Evolutionary conservation across 176 grass and related monocot genomes (phyloP), one percentile per base, ranked within the genome.

Genomic region (Saccharum officinarum): DNA sequence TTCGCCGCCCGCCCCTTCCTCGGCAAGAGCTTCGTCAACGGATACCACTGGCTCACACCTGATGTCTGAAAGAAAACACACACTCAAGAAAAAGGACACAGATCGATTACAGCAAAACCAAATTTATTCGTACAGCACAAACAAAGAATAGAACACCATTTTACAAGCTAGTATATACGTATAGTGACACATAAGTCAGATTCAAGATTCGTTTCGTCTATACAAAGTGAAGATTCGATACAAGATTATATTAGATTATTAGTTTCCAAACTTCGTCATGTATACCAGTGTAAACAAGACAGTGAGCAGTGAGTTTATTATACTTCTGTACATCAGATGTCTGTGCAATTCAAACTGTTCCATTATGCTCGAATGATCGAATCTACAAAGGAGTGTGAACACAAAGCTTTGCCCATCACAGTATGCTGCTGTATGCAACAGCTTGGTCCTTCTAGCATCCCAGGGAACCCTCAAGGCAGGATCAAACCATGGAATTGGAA

Each of bases 11-110:
- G 89, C 10, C 96, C 93, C 0, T 98, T 98, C 76, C 91, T 98
- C 0, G 93, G 83, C 69, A 95, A 98, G 83, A 86, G 93, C 87
- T 98, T 98, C 64, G 93, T 98, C 81, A 98, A 98, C 26, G 96
- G 96, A 79, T 95, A 91, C 36, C 96, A 98, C 65, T 98, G 96
- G 96, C 93, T 98, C 41, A 79, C 93, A 5, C 86, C 86, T 18
- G 96, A 98, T 75, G 77, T 89, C 80, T 95, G 82, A 94, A 73
- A 41, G 7, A 11, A 67, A 23, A 60, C 8, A 60, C 77, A 10
- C 45, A 10, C 17, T 12, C 40, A 7, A 44, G 6, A 61, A 6
- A 31, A 20, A 40, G 2, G 59, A 26, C 8, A 60, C 36, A n/a
- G n/a, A 76, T 69, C 26, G 61, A 70, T 40, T 69, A 50, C 83